Percentiles rank a stretch among this genome's conserved stretches.
Evolutionary conservation across 2,329 filamentous ascomycete genomes (phyloP).

Genomic region (Myotisia sp.): DNA sequence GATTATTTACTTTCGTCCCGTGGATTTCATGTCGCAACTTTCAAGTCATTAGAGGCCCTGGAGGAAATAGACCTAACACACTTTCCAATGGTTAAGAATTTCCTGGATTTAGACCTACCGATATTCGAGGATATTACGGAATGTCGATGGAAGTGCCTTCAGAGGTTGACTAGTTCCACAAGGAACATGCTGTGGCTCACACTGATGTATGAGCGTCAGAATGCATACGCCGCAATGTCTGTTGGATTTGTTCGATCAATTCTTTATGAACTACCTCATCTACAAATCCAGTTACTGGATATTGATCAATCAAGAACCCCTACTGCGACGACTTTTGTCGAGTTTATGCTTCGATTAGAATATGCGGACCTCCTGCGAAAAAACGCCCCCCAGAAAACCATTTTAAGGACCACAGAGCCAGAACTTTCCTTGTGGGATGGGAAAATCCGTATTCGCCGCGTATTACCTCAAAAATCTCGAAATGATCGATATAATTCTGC

Average conservation of each 20-base stretch:
- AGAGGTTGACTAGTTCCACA: neutral
- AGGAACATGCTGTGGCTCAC: slow-evolving; percentile 6
- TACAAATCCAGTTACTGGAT: slow-evolving; percentile 7
- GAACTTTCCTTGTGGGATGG: neutral
- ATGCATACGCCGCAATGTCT: slow-evolving; percentile 5
- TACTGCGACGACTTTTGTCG: neutral
- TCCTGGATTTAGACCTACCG: slow-evolving; percentile 6
- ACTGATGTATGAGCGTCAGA: neutral
- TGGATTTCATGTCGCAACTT: neutral
- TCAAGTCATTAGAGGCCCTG: neutral
- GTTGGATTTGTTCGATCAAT: slow-evolving; percentile 5
- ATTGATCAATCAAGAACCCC: too few species aligned
- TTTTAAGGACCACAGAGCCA: neutral
- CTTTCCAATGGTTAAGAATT: neutral
- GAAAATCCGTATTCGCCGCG: neutral
- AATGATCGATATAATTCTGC: slow-evolving; percentile 4
- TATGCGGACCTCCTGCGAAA: neutral
- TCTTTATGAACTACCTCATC: slow-evolving; percentile 1
- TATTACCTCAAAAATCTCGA: neutral
- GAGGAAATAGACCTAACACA: neutral
- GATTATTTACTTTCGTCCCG: too few species aligned
- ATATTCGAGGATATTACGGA: slow-evolving; percentile 8
- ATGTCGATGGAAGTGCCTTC: neutral
- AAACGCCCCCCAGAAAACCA: neutral
- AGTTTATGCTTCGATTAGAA: neutral